Evolutionary conservation across 2,329 filamentous ascomycete genomes (phyloP), one percentile per base, ranked within the genome.

Genomic region (Hyphodiscus sp.): DNA sequence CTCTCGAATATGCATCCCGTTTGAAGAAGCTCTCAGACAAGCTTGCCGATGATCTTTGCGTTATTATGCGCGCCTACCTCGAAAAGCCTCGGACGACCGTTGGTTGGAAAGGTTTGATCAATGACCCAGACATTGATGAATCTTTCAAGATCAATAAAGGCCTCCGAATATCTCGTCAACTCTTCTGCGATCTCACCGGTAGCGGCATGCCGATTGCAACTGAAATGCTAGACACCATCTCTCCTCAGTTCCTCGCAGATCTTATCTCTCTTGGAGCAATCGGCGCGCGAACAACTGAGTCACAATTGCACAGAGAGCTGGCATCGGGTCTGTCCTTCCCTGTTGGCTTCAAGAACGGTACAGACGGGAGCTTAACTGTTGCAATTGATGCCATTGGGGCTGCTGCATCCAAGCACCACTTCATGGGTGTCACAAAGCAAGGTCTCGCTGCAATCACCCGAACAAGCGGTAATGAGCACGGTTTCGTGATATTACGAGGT

Each of bases 71-170:
- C 65, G 91, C 91, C 68, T 99, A 99, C 81, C 86, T 99, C 49
- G 94, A 99, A 79, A 99, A 99, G 80, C 94, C 94, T 43, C 86
- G 94, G 57, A 99, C 94, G 48, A 99, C 94, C 0, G 91, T 99
- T 48, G 94, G 94, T 69, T 99, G 94, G 94, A 99, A 99, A 76
- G 94, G 94, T 50, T 79, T 99, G 71, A 96, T 99, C 80, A 99
- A 99, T 74, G 94, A 99, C 72, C 94, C 94, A 2, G 91, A 97
- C 67, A 96, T 99, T 70, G 90, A 99, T 72, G 86, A 94, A 71
- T 94, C 87, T 68, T 99, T 88, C 86, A 83, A 96, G 76, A 99
- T 99, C 78, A 99, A 99, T 83, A 97, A 97, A 80, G 94, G 94
- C 50, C 81, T 99, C 53, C 84, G 90, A 29, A 84, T 96, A 53